Evolutionary conservation across 371 early-diverging fungal genomes (phyloP), one percentile per base, ranked within the genome.

Genomic region (Furculomyces boomerangus): DNA sequence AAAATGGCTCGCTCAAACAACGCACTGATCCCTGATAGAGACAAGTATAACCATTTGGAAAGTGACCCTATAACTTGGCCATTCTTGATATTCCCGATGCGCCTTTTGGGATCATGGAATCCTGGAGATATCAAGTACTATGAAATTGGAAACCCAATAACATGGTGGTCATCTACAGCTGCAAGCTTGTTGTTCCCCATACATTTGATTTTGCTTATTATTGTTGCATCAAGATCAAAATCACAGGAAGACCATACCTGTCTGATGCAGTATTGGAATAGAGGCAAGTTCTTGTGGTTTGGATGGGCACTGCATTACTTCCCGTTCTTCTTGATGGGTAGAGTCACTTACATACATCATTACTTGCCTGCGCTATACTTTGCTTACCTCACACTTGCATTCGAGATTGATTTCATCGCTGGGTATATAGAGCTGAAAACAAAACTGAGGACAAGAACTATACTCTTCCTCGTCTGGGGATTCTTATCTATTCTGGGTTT

Each of bases 351-450:
- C 60, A 71, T 98, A 32, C 99, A 98, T 67, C 99, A 99, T 66
- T 98, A 98, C 67, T 90, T 96, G 71, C 98, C 99, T 0, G 91
- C 98, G 0, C 76, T 98, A 31, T 96, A 95, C 73, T 98, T 98
- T 72, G 79, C 83, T 45, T 78, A 94, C 25, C 67, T 97, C 30
- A 67, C 81, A 67, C 72, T 82, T 16, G 78, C 80, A 2, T 84
- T 80, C 62, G 50, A 85, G 57, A 40, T 88, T 26, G 90, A 93
- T 60, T 86, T 86, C 63, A 62, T 79, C n/a, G 26, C 5, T 18
- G 26, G 32, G 18, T 20, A 18, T 13, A 60, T 55, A 24, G 3
- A 53, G 18, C 61, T 63, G 55, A 58, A 64, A 48, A 28, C 55
- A 30, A 10, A 20, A 20, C 30, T 45, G n/a, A 25, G 57, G 8